Base-by-base conservation (phyloP, 495 filamentous ascomycete species). In the Jackrogersella multiformis region DNA sequence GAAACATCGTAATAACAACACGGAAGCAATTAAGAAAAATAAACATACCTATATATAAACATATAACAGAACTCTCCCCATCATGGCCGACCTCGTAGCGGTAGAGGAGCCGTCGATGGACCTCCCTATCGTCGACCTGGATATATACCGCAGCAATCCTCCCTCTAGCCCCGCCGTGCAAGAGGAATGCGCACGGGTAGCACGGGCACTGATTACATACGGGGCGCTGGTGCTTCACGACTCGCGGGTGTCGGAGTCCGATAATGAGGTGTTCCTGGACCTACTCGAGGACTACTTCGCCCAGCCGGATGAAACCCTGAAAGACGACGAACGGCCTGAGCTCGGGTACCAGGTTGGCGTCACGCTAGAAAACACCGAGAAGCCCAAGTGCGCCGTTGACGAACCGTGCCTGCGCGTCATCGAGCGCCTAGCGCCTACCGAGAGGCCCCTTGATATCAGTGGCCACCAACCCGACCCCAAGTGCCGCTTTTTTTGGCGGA, bases 271-370 rank as follows among this genome's bases (percentile, higher is more conserved):
- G 54, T 84, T 84, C 66, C 77, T 83, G 20, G 82, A 84, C 60
- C 72, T 84, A n/a, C 77, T 84, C 4, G 82, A 84, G 63, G 82
- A 84, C 75, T 84, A 84, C 72, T 84, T 84, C 64, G 80, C 81
- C 46, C 82, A 83, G 72, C 81, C 81, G 44, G 76, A 75, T 8
- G 79, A 54, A 5, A 69, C 72, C 5, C 73, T 83, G 20, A 59
- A 61, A 35, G 61, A 66, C 16, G 82, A 84, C 56, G 81, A 83
- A 71, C 78, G 82, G 2, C 82, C 82, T 36, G 81, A 81, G 68
- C 72, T 84, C 13, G 73, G 74, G 51, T 84, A 79, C 71, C 82
- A 84, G 74, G 78, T 84, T 38, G 82, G 82, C 65, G 82, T 83
- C 16, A 84, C 82, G 23, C 79, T 84, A 45, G 82, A 83, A 42